Base-by-base conservation (phyloP, 148 eudicot species). In the Talinum fruticosum region DNA sequence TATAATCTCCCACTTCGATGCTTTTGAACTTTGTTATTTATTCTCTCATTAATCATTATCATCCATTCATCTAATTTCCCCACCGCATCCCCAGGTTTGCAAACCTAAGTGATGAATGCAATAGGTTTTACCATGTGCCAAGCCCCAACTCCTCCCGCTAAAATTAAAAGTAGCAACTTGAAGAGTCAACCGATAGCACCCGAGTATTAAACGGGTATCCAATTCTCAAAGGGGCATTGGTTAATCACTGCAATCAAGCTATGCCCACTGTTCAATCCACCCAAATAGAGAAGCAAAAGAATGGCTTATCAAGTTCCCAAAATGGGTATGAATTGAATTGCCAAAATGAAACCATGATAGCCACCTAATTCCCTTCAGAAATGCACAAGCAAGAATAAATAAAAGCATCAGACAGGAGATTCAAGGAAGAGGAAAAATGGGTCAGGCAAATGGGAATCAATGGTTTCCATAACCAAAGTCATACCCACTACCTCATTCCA, bases 401-500 rank as follows among this genome's bases (percentile, higher is more conserved):
- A 23, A 66, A 12, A 23, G 47, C 41, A 77, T 34, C 53, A 45
- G 65, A 2, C 8, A 44, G 34, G 5, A 79, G 21, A 26, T 13
- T 30, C 32, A 30, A 72, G 15, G 41, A 19, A n/a, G 21, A 24
- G 21, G 30, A 71, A 71, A 41, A 18, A 51, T 10, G 23, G 32
- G 32, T 71, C 66, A 54, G 29, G 34, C 4, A 70, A 34, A 64
- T 62, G 75, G 67, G 66, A 16, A 81, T 71, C 35, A 34, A 47
- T 49, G 2, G 0, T 64, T 51, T 45, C 73, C 74, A 74, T 67
- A 34, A 45, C 4, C 68, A 69, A n/a, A 73, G 72, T 37, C 76
- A 78, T 57, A 78, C 79, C 78, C 66, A 74, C 79, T 6, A 47
- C 66, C 72, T 32, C 74, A 69, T 14, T 53, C 54, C 32, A 47